Evolutionary conservation across 1,284 basidiomycete species (phyloP).

Genomic region (Leccinum fuscescens): DNA sequence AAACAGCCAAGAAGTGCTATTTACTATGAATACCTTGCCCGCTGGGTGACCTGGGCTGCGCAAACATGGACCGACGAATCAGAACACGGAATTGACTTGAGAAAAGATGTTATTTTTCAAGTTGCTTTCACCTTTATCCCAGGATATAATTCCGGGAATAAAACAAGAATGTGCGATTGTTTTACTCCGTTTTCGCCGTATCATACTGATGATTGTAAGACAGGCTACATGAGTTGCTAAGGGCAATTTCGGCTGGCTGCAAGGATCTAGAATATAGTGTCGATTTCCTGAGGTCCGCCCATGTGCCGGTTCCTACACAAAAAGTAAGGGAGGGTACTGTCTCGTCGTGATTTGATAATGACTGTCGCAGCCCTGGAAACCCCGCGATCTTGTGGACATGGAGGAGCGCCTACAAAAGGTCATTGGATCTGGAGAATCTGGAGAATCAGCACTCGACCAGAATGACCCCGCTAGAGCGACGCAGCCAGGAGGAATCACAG

Average conservation of each 20-base stretch:
- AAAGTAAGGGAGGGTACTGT: conserved; percentile 12
- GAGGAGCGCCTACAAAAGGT: conserved; percentile 45
- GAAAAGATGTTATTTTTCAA: conserved; percentile 43
- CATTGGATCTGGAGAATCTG: conserved; percentile 6
- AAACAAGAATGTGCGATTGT: conserved; percentile 39
- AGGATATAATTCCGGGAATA: conserved; percentile 21
- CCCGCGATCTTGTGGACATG: conserved; percentile 52
- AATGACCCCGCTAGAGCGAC: neutral
- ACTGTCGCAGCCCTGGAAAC: conserved; percentile 45
- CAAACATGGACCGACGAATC: conserved; percentile 38
- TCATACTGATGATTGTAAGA: conserved; percentile 10
- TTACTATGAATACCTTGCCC: conserved; percentile 58
- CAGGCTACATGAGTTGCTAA: conserved; percentile 25
- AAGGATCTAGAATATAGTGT: conserved; percentile 20
- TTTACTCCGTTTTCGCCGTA: neutral
- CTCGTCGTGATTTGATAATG: neutral
- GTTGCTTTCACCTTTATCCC: conserved; percentile 52
- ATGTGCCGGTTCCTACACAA: conserved; percentile 8
- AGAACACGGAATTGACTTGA: conserved; percentile 37
- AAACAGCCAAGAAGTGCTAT: conserved; percentile 35
- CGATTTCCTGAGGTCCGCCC: conserved; percentile 15
- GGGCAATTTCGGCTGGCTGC: conserved; percentile 19
- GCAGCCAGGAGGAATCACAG: conserved; percentile 1
- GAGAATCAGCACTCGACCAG: neutral
- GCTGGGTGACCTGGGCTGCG: conserved; percentile 65